Evolutionary conservation across 169 alveolate genomes (phyloP).

Genomic region (Cryptosporidium meleagridis): DNA sequence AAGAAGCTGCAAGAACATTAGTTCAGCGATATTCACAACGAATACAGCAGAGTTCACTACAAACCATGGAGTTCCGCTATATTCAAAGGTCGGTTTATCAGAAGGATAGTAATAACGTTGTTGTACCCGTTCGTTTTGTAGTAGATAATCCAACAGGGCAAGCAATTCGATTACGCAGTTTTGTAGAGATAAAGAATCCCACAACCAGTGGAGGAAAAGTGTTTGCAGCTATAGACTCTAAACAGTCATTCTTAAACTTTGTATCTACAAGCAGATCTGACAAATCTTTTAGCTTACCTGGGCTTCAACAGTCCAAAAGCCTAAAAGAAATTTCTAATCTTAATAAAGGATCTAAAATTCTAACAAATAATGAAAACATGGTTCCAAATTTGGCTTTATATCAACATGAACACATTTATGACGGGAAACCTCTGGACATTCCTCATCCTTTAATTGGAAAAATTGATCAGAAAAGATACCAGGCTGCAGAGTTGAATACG

Average conservation of each 20-base stretch:
- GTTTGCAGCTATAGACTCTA: slow-evolving; percentile 75
- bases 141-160: slow-evolving; percentile 79
- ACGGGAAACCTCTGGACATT: slow-evolving; percentile 75
- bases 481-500: slow-evolving; percentile 76
- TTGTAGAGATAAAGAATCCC: slow-evolving; percentile 76
- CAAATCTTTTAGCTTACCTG: slow-evolving; percentile 25
- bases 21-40: slow-evolving; percentile 73
- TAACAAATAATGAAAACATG: neutral
- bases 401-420: slow-evolving; percentile 73
- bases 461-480: slow-evolving; percentile 73
- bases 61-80: slow-evolving; percentile 75
- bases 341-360: slow-evolving; percentile 1
- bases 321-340: neutral
- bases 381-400: slow-evolving; percentile 13
- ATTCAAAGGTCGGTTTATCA: slow-evolving; percentile 72
- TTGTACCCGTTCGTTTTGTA: slow-evolving; percentile 76
- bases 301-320: neutral
- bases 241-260: slow-evolving; percentile 32
- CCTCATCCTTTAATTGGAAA: slow-evolving; percentile 79
- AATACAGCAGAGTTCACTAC: slow-evolving; percentile 72
- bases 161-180: slow-evolving; percentile 73
- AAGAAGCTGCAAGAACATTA: slow-evolving; percentile 77
- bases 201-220: slow-evolving; percentile 77
- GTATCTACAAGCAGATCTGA: slow-evolving; percentile 11
- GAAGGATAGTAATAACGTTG: slow-evolving; percentile 68